phyloP scores from a whole-genome alignment of 768 basidiomycete genomes.

The Hirschioporus abietinus region DNA sequence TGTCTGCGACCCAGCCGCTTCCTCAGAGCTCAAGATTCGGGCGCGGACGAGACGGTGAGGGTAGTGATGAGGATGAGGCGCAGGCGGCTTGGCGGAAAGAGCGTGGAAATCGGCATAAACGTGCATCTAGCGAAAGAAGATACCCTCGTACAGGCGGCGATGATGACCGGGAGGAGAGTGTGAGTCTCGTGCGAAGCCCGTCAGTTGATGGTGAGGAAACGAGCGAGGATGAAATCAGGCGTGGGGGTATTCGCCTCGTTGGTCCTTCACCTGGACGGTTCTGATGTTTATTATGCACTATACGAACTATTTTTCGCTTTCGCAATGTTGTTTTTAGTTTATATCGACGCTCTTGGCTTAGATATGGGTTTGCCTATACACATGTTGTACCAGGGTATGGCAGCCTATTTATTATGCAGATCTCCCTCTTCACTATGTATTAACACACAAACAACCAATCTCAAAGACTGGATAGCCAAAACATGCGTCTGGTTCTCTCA shows the following conservation, averaged over 20 bases:
- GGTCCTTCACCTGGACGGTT: slow-evolving; percentile 18
- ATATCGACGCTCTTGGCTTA: neutral
- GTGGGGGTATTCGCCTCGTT: slow-evolving; percentile 7
- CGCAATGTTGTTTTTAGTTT: neutral
- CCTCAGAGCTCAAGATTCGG: neutral
- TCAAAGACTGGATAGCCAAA: neutral
- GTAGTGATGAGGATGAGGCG: slow-evolving; percentile 13
- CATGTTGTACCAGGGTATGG: neutral
- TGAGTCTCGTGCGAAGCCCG: slow-evolving; percentile 38
- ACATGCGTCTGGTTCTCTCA: neutral
- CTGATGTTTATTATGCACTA: slow-evolving; percentile 1
- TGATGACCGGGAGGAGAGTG: slow-evolving; percentile 59
- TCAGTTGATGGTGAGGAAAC: slow-evolving; percentile 17
- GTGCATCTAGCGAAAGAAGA: slow-evolving; percentile 34
- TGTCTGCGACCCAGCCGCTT: slow-evolving; percentile 18
- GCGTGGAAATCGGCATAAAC: slow-evolving; percentile 21
- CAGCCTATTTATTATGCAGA: neutral
- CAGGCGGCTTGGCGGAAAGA: slow-evolving; percentile 7
- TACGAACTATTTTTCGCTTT: neutral
- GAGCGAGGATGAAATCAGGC: neutral
- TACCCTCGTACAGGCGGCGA: slow-evolving; percentile 44
- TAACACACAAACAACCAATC: neutral
- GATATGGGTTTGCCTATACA: neutral
- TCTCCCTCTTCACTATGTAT: neutral
- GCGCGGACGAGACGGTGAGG: neutral